Percentiles rank a stretch among this genome's conserved stretches.
Conservation (phyloP, 805 yeast genomes). For the Ogataea siamensis region DNA sequence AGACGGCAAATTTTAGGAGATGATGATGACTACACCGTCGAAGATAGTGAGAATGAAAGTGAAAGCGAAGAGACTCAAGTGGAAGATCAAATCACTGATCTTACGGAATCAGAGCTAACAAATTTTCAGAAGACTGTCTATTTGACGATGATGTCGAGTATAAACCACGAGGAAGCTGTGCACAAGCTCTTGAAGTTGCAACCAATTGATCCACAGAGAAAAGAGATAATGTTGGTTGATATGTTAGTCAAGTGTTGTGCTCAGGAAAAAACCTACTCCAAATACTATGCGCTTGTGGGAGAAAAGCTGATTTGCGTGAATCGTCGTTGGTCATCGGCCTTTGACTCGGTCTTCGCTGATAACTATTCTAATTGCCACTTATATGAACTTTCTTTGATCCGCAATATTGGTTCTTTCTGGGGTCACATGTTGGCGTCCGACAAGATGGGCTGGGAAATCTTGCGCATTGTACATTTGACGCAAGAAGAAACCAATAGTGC, state of each 20-base stretch:
- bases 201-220: constrained; percentile 38
- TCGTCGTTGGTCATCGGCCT: constrained; percentile 55
- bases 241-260: constrained; percentile 78
- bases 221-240: constrained; percentile 58
- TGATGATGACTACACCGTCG: constrained; percentile 17
- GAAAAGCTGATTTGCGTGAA: constrained; percentile 57
- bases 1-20: constrained; percentile 45
- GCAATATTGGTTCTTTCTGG: constrained; percentile 81
- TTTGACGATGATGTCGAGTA: constrained; percentile 79
- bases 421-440: constrained; percentile 80
- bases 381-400: constrained; percentile 66
- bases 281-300: constrained; percentile 76
- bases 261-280: constrained; percentile 83
- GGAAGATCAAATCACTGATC: constrained; percentile 49
- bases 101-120: constrained; percentile 63
- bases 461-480: constrained; percentile 56
- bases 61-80: constrained; percentile 26
- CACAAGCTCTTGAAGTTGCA: constrained; percentile 68
- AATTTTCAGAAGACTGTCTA: constrained; percentile 76
- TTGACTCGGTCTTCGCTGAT: constrained; percentile 50
- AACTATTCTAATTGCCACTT: constrained; percentile 61
- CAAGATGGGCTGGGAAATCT: constrained; percentile 59
- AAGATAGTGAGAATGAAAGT: constrained; percentile 24
- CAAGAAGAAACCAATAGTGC: constrained; percentile 79
- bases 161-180: constrained; percentile 90